Percentiles rank a stretch among this genome's conserved stretches.
Evolutionary conservation across 2,329 filamentous ascomycete species (phyloP).

Genomic region (Colletotrichum truncatum): DNA sequence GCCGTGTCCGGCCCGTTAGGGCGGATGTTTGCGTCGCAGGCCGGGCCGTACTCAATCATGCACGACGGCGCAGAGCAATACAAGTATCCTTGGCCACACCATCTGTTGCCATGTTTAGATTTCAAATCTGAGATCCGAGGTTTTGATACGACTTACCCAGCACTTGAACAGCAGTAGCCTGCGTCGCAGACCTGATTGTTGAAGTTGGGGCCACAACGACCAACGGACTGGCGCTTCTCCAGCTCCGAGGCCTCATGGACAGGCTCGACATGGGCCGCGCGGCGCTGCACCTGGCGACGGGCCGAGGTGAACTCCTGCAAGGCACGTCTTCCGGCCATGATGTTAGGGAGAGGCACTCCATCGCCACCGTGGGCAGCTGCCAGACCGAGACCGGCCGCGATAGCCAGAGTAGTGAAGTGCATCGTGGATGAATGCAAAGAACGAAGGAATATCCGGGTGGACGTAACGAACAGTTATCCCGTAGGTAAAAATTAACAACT

Average conservation of each 20-base stretch:
- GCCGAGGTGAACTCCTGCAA: constrained; percentile 20
- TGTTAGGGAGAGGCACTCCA: constrained; percentile 10
- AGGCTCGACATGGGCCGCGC: constrained; percentile 2
- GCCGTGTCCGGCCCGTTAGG: constrained; percentile 62
- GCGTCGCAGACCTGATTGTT: constrained; percentile 41
- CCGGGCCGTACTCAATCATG: constrained; percentile 67
- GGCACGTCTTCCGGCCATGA: constrained; percentile 21
- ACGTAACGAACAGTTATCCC: constrained; percentile 1
- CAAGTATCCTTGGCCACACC: constrained; percentile 61
- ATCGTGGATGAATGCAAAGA: background rate
- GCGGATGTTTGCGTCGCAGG: constrained; percentile 67
- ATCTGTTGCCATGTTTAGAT: constrained; percentile 43
- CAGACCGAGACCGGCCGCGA: constrained; percentile 18
- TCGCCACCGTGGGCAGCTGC: constrained; percentile 22
- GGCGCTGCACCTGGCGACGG: constrained; percentile 20
- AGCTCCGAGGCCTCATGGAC: constrained; percentile 16
- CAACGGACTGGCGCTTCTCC: constrained; percentile 47
- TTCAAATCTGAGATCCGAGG: background rate
- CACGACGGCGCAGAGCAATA: constrained; percentile 72
- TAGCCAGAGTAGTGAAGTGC: constrained; percentile 13
- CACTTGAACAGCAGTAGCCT: constrained; percentile 52
- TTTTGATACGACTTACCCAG: constrained; percentile 43
- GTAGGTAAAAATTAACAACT: background rate
- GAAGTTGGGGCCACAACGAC: constrained; percentile 55
- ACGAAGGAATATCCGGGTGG: background rate